Percentiles rank a stretch among this genome's conserved stretches.
Evolutionary conservation across 2,329 filamentous ascomycete genomes (phyloP).

Genomic region (Paraconiothyrium brasiliense): DNA sequence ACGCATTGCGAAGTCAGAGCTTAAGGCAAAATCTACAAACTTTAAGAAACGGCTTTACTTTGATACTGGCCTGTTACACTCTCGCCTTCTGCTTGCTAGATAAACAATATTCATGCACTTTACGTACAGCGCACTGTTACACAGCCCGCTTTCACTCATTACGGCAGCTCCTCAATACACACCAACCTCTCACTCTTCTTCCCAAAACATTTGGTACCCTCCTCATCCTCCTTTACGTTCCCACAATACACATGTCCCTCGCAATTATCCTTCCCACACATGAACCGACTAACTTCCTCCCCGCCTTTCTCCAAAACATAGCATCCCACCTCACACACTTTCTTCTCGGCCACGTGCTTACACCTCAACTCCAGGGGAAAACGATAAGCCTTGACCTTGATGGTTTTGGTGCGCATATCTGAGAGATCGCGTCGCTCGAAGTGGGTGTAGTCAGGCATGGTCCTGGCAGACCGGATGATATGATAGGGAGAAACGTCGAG

Average conservation of each 20-base stretch:
- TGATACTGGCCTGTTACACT: no score
- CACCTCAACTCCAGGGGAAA: conserved; percentile 35
- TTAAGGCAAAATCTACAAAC: no score
- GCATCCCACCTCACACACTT: conserved; percentile 31
- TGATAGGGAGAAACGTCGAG: conserved; percentile 15
- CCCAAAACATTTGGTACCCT: conserved; percentile 37
- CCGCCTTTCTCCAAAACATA: conserved; percentile 43
- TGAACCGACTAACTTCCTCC: conserved; percentile 19
- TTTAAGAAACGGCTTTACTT: no score
- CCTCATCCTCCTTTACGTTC: conserved; percentile 21
- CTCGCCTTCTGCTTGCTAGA: no score
- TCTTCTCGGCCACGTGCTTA: conserved; percentile 25
- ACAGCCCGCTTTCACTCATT: not conserved
- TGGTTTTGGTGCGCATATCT: conserved; percentile 25
- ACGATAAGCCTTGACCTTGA: conserved; percentile 14
- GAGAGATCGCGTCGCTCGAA: conserved; percentile 27
- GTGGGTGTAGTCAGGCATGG: conserved; percentile 25
- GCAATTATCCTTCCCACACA: conserved; percentile 31
- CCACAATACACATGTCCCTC: conserved; percentile 40
- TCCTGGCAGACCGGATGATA: conserved; percentile 21
- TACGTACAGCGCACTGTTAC: no score
- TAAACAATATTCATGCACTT: no score
- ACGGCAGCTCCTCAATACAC: conserved; percentile 19
- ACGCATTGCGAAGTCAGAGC: no score
- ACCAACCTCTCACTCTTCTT: conserved; percentile 40